phyloP scores from a whole-genome alignment of 1,139 yeast species.

The Blastobotrys raffinosifermentans region DNA sequence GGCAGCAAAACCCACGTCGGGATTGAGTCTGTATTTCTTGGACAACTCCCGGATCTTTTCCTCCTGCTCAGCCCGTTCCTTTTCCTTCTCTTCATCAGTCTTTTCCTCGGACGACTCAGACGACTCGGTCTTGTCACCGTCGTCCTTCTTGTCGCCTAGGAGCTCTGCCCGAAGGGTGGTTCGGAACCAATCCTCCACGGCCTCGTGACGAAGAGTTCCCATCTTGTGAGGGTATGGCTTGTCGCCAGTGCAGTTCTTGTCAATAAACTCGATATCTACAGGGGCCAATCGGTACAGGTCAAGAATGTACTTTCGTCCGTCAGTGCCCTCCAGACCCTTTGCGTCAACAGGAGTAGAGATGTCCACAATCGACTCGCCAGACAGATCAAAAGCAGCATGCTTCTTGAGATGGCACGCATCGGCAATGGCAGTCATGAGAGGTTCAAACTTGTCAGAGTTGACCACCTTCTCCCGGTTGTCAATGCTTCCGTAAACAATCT shows the following conservation, averaged over 20 bases:
- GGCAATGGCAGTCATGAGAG: conserved; percentile 55
- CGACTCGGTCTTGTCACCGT: conserved; percentile 33
- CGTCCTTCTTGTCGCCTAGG: conserved; percentile 15
- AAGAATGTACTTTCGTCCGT: conserved; percentile 75
- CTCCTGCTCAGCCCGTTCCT: conserved; percentile 21
- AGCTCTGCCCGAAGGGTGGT: conserved; percentile 53
- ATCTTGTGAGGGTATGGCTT: conserved; percentile 75
- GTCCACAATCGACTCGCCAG: conserved; percentile 37
- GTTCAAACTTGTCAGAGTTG: conserved; percentile 46
- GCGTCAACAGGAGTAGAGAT: conserved; percentile 69
- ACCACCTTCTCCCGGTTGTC: conserved; percentile 52
- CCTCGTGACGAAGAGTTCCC: conserved; percentile 75
- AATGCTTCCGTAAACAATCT: conserved; percentile 67
- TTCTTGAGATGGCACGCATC: conserved; percentile 73
- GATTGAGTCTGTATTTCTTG: conserved; percentile 57
- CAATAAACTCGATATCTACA: conserved; percentile 70
- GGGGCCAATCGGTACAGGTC: conserved; percentile 85
- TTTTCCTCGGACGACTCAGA: conserved; percentile 46
- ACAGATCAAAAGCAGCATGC: conserved; percentile 49
- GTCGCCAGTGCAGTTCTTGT: conserved; percentile 38
- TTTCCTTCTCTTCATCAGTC: conserved; percentile 38
- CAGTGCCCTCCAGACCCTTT: conserved; percentile 83
- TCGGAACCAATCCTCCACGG: conserved; percentile 87
- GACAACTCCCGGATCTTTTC: conserved; percentile 49
- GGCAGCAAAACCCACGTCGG: conserved; percentile 62